Conservation (phyloP, 2,329 filamentous ascomycete species). For the Coniochaeta sp. region DNA sequence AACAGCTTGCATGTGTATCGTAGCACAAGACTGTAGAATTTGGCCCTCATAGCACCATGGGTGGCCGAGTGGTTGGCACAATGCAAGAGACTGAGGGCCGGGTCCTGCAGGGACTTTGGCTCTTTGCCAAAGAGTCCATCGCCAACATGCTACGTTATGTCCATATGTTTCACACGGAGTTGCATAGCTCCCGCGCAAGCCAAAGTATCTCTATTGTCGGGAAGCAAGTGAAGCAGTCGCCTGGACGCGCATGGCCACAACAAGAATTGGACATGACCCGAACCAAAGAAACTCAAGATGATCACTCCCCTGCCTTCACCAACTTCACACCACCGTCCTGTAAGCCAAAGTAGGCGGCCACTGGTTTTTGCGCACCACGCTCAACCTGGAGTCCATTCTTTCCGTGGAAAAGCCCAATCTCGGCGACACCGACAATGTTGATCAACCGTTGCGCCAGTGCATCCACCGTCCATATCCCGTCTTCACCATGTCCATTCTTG, state of each 20-base stretch:
- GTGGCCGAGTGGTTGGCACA: no score
- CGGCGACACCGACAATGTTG: conserved; percentile 76
- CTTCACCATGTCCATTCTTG: conserved; percentile 41
- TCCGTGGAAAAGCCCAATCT: conserved; percentile 86
- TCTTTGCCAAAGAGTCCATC: not conserved
- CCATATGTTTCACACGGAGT: no score
- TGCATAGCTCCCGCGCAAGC: not conserved
- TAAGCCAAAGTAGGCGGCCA: conserved; percentile 2
- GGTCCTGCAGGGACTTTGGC: not conserved
- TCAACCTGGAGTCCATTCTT: conserved; percentile 52
- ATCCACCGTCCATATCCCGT: conserved; percentile 74
- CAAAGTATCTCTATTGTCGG: not conserved
- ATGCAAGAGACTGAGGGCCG: not conserved
- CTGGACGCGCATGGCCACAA: not conserved
- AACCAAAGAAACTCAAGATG: not conserved
- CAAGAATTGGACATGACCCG: not conserved
- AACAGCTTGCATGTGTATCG: no score
- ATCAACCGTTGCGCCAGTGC: conserved; percentile 68
- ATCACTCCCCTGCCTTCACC: not conserved
- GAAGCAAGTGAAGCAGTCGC: not conserved
- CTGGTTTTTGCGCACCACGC: conserved; percentile 1
- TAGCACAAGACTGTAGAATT: no score
- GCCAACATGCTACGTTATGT: no score
- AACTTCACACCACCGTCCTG: not conserved
- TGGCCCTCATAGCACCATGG: no score